Conservation (phyloP, 768 basidiomycete genomes). For the Jaapia argillacea region DNA sequence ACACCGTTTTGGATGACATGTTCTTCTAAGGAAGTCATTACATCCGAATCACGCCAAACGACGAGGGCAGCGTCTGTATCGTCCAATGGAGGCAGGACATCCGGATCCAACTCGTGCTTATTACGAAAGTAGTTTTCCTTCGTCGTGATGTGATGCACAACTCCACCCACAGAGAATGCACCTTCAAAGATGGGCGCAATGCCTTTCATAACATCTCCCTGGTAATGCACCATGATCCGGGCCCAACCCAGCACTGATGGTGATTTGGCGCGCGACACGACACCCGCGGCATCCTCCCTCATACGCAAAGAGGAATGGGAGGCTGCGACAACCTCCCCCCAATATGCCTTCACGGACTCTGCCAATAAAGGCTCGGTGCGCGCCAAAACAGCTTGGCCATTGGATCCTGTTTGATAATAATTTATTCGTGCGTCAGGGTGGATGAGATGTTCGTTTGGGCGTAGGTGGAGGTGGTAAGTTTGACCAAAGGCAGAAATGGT, state of each 20-base stretch:
- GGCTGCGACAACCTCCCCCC: slow-evolving; percentile 65
- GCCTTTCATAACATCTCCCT: slow-evolving; percentile 35
- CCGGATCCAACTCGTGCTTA: slow-evolving; percentile 48
- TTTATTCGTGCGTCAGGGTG: slow-evolving; percentile 70
- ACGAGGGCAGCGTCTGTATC: slow-evolving; percentile 46
- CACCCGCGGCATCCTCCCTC: slow-evolving; percentile 54
- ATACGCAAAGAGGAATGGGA: slow-evolving; percentile 41
- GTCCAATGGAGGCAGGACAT: slow-evolving; percentile 26
- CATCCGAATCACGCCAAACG: slow-evolving; percentile 69
- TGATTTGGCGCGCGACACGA: slow-evolving; percentile 29
- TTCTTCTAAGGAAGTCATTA: slow-evolving; percentile 44
- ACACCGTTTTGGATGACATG: slow-evolving; percentile 20
- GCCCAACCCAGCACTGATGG: slow-evolving; percentile 64
- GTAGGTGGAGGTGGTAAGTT: slow-evolving; percentile 61
- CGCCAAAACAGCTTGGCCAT: slow-evolving; percentile 39
- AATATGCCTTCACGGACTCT: slow-evolving; percentile 56
- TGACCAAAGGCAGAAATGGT: slow-evolving; percentile 57
- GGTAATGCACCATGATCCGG: slow-evolving; percentile 62
- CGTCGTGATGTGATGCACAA: slow-evolving; percentile 62
- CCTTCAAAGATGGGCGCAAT: slow-evolving; percentile 61
- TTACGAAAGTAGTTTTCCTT: slow-evolving; percentile 60
- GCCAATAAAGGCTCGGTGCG: slow-evolving; percentile 54
- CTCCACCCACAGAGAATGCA: slow-evolving; percentile 59
- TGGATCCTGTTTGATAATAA: slow-evolving; percentile 42
- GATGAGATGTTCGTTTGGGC: slow-evolving; percentile 69